These are phyloP conservation scores for Podila verticillata DNA, from an alignment of 192 early-diverging fungal species.

Conservation along the genomic window DNA sequence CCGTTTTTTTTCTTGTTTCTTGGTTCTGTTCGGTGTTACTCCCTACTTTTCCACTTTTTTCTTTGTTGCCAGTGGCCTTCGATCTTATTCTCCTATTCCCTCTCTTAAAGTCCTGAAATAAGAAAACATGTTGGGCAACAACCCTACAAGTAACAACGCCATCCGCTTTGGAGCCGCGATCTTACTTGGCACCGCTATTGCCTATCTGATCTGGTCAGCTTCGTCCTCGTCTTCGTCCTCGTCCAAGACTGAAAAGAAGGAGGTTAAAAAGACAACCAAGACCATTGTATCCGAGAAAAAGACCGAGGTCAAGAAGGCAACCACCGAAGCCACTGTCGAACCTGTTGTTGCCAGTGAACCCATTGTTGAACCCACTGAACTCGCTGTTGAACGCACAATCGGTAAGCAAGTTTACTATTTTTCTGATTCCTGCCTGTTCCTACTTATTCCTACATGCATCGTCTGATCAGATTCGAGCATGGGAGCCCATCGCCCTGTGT, in stretches of 20 bases:
- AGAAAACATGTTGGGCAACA: slow-evolving; percentile 2
- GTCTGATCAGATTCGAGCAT: too few relatives aligned
- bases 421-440: too few relatives aligned
- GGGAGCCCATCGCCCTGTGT: too few relatives aligned
- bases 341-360: too few relatives aligned
- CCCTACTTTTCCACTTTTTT: neutral
- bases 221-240: neutral
- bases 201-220: slow-evolving; percentile 1
- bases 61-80: neutral
- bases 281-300: neutral
- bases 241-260: neutral
- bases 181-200: neutral
- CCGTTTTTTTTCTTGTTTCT: too few relatives aligned
- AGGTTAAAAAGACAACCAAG: neutral
- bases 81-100: neutral
- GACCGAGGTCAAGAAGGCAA: neutral
- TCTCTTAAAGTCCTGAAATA: neutral
- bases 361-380: too few relatives aligned
- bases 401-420: too few relatives aligned
- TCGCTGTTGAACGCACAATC: too few relatives aligned
- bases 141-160: neutral
- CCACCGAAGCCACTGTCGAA: neutral
- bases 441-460: too few relatives aligned
- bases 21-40: too few relatives aligned
- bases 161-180: slow-evolving; percentile 1